Evolutionary conservation across 163 green algal genomes (phyloP).

Genomic region (Scenedesmus sp.): DNA sequence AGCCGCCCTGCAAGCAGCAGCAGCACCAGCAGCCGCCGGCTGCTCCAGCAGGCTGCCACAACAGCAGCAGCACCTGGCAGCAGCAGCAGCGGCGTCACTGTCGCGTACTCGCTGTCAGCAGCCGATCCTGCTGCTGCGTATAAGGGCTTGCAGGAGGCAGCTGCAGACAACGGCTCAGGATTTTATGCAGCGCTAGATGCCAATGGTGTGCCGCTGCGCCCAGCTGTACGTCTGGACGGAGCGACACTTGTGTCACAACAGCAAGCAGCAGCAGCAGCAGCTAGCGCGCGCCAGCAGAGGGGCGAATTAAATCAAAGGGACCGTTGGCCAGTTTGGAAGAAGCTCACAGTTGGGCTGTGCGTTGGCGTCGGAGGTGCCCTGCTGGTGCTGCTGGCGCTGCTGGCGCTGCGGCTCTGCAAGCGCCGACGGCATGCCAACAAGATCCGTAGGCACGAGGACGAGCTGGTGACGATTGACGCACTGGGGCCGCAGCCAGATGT

Average conservation of each 20-base stretch:
- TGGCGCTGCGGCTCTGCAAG: background rate
- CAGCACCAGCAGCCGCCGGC: background rate
- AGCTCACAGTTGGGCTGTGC: background rate
- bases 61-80: background rate
- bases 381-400: background rate
- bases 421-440: background rate
- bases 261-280: constrained; percentile 4
- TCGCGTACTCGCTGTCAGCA: background rate
- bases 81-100: background rate
- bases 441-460: background rate
- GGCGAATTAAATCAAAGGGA: background rate
- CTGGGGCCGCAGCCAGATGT: background rate
- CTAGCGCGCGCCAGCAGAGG: background rate
- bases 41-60: background rate
- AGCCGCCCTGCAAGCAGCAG: background rate
- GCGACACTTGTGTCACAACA: background rate
- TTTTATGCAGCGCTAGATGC: constrained; percentile 5
- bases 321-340: constrained; percentile 3
- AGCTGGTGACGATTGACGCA: background rate
- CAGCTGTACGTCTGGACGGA: background rate
- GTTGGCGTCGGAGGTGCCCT: background rate
- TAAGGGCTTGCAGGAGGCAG: background rate
- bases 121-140: background rate
- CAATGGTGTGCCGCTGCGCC: constrained; percentile 5
- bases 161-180: background rate